A percentile compares a stretch with the other conserved stretches of the same genome.
phyloP scores from a whole-genome alignment of 345 rosid genomes.

The Cardiospermum halicacabum region DNA sequence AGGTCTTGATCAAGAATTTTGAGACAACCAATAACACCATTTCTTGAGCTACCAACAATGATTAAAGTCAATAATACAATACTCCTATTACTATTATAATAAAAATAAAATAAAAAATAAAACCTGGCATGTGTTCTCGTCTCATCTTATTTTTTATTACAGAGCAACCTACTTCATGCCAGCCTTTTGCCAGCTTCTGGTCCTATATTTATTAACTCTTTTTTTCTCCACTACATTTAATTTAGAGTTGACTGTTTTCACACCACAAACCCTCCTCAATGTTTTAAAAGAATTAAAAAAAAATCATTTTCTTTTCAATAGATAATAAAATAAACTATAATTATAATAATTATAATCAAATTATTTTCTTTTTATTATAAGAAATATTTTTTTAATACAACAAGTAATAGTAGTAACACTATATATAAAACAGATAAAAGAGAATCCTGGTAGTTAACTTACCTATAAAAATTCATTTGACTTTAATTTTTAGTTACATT shows the following conservation, averaged over 20 bases:
- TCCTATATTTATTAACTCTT: background rate
- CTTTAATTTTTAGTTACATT: too few relatives aligned
- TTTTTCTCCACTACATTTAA: background rate
- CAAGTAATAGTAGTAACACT: too few relatives aligned
- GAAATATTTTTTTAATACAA: too few relatives aligned
- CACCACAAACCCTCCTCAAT: background rate
- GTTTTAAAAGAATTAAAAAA: too few relatives aligned
- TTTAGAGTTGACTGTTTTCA: background rate
- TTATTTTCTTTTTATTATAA: too few relatives aligned
- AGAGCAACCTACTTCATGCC: background rate
- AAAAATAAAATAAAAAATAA: background rate
- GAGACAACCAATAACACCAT: background rate
- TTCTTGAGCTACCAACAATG: background rate
- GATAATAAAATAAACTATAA: too few relatives aligned
- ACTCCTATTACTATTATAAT: too few relatives aligned
- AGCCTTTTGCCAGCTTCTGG: slow-evolving; percentile 8
- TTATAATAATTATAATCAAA: background rate
- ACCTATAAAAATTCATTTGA: too few relatives aligned
- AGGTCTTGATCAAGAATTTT: background rate
- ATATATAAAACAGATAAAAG: too few relatives aligned
- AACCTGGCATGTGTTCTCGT: background rate
- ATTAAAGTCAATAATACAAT: background rate
- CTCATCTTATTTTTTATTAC: background rate
- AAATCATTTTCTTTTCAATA: too few relatives aligned
- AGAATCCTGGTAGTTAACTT: too few relatives aligned